These are phyloP conservation scores for Fusarium musae DNA, from an alignment of 2,329 filamentous ascomycete genomes.

Conservation along the genomic window DNA sequence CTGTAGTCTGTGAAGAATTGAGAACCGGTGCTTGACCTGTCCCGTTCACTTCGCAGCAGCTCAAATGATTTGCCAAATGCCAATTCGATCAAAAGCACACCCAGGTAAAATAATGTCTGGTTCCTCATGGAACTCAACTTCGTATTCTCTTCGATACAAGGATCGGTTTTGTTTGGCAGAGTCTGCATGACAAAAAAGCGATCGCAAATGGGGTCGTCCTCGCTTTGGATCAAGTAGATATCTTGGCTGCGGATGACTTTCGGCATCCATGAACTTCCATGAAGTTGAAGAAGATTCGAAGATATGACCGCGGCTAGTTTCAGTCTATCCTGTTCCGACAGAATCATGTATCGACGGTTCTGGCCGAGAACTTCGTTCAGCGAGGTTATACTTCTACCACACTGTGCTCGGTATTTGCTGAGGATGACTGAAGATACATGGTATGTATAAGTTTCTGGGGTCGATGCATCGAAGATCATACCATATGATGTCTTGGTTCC, in stretches of 20 bases:
- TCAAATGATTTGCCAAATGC: background rate
- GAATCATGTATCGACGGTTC: background rate
- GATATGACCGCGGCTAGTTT: background rate
- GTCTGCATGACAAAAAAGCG: background rate
- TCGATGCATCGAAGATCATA: background rate
- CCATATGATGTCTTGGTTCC: background rate
- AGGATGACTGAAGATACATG: background rate
- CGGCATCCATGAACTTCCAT: background rate
- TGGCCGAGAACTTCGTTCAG: background rate
- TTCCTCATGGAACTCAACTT: background rate
- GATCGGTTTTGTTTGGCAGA: background rate
- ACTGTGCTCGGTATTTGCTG: background rate
- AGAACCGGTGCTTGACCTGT: background rate
- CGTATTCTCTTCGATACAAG: background rate
- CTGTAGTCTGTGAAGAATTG: background rate
- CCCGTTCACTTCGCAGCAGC: accelerated
- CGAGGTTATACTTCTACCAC: background rate
- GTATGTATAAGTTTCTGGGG: background rate
- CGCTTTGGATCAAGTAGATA: background rate
- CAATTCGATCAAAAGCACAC: accelerated
- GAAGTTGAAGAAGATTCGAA: background rate
- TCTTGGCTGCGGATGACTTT: background rate
- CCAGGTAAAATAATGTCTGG: accelerated
- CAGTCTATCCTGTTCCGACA: background rate
- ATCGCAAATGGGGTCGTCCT: background rate